Evolutionary conservation across 2,329 filamentous ascomycete species (phyloP).

Genomic region (Nothomitra cinnamomea): DNA sequence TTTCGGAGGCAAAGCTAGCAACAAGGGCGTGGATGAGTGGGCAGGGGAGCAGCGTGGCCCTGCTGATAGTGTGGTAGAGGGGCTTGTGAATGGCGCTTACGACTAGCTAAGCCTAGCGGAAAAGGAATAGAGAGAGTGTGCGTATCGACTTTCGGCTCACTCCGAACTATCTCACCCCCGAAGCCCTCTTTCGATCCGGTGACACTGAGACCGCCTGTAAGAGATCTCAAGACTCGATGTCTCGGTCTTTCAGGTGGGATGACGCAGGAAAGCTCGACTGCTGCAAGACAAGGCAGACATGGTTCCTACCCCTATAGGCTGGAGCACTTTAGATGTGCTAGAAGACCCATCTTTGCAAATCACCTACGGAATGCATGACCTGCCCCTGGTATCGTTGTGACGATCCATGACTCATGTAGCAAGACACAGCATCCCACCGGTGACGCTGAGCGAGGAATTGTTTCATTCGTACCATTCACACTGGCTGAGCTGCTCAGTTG

Average conservation of each 20-base stretch:
- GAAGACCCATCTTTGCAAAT: neutral
- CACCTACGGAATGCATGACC: neutral
- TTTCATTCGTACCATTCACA: neutral
- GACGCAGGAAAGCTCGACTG: neutral
- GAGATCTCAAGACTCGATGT: neutral
- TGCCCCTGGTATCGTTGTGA: neutral
- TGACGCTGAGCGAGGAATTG: neutral
- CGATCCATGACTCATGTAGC: neutral
- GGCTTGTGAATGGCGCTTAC: neutral
- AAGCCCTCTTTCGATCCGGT: too few species aligned
- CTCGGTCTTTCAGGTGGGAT: neutral
- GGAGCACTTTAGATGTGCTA: neutral
- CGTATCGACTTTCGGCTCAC: too few species aligned
- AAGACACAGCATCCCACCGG: neutral
- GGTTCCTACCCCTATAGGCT: neutral
- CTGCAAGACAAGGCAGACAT: neutral
- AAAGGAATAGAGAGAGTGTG: neutral
- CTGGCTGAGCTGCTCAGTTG: neutral
- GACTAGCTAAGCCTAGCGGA: neutral
- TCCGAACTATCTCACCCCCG: too few species aligned
- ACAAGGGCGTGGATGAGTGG: constrained; percentile 21
- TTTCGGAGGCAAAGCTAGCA: constrained; percentile 16
- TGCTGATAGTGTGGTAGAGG: neutral
- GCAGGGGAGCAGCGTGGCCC: constrained; percentile 17
- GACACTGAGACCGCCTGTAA: neutral